Evolutionary conservation across 139 green algal species (phyloP), one percentile per base, ranked within the genome.

Genomic region (Desmodesmus armatus): DNA sequence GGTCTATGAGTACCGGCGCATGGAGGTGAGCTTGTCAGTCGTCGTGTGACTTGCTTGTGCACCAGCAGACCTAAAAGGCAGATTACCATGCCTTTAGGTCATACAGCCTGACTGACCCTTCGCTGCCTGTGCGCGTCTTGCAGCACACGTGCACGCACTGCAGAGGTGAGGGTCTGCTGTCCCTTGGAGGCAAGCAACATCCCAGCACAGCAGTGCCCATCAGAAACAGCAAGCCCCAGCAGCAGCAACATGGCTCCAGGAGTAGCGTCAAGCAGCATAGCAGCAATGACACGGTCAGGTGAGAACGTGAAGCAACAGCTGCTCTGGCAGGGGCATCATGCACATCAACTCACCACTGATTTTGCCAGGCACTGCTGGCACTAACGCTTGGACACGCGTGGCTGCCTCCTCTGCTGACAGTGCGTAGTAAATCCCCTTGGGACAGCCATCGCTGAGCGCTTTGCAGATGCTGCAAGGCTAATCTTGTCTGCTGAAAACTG

Each of bases 131-230:
- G 67, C 39, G 19, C 58, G 70, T 51, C n/a, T 15, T 72, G 37
- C 75, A 82, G 75, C 71, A 31, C 37, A 70, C 49, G 15, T 82
- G 75, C 75, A 82, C 13, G 25, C 75, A 82, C 25, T 82, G 75
- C 37, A 37, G 40, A 4, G 75, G 75, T 17, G 75, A 82, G 51
- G 75, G 75, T 25, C 23, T 82, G 47, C 33, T 72, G n/a, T 25
- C 63, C 27, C 27, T 53, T 43, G 51, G 47, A 43, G n/a, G 6
- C n/a, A 41, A 55, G 67, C 67, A 76, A n/a, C 39, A n/a, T 9
- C 6, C 44, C 37, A 47, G 39, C 37, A 49, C n/a, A 49, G 67
- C 11, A 43, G 44, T 25, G 19, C 29, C 29, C 67, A 76, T 27
- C 23, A 11, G 21, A 0, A 76, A 25, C 67, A 23, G 21, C 37